A percentile compares a stretch with the other conserved stretches of the same genome.
Conservation (phyloP, 352 stramenopile genomes). For the Thraustochytrium striatum region DNA sequence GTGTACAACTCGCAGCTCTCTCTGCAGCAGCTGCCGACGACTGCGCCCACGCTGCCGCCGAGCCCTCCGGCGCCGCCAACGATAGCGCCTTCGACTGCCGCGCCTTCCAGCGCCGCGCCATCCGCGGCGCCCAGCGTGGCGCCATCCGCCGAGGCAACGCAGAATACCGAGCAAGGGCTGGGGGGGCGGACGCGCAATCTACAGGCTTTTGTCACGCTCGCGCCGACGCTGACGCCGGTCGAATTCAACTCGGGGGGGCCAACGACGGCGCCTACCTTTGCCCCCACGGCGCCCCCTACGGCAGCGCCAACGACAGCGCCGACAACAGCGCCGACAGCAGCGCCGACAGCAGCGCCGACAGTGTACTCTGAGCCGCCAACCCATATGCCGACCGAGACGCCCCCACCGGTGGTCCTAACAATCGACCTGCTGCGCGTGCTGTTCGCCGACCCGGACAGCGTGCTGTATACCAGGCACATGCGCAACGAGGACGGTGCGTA, state of each 20-base stretch:
- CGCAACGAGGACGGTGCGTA: neutral
- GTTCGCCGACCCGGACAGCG: no score
- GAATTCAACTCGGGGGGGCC: neutral
- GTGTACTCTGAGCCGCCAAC: neutral
- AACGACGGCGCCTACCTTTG: neutral
- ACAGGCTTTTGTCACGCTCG: no score
- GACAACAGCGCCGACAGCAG: neutral
- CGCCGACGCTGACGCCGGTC: no score
- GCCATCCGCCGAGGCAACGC: neutral
- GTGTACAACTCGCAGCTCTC: no score
- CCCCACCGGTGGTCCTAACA: neutral
- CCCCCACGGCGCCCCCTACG: neutral
- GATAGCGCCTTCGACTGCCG: neutral
- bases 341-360: neutral
- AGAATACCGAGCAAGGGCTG: no score
- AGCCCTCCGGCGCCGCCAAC: neutral
- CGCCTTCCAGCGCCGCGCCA: neutral
- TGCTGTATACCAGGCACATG: neutral
- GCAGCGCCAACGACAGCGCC: neutral
- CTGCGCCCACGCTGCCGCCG: neutral
- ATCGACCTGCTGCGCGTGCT: neutral
- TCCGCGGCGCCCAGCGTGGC: neutral
- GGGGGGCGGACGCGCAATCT: no score
- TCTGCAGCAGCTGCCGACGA: neutral
- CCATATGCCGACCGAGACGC: neutral